Conservation (phyloP, 1,139 yeast species). For the Taphrina flavorubra region DNA sequence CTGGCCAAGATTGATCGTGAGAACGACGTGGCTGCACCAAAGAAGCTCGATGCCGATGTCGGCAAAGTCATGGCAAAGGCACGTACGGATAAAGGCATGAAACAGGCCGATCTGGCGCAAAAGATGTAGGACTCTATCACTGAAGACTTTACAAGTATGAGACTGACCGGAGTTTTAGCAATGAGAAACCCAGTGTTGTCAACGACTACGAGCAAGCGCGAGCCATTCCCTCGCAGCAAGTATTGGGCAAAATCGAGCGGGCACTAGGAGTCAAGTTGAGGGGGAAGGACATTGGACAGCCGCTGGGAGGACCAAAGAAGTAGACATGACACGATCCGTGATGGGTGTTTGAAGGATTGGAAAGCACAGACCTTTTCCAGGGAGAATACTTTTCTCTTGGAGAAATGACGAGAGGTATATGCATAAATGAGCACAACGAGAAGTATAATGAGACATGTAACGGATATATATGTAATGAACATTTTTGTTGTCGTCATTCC, state of each 20-base stretch:
- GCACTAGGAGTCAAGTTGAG: conserved; percentile 92
- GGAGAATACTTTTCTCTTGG: not conserved
- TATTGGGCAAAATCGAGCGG: conserved; percentile 89
- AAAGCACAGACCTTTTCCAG: no score
- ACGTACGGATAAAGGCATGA: conserved; percentile 83
- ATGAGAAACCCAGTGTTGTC: conserved; percentile 93
- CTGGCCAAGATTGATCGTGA: conserved; percentile 90
- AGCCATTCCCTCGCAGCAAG: conserved; percentile 95
- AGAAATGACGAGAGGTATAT: not conserved
- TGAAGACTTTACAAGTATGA: not conserved
- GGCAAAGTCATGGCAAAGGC: conserved; percentile 88
- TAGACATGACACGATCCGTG: conserved; percentile 47
- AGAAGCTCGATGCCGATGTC: conserved; percentile 79
- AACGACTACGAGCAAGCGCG: conserved; percentile 97
- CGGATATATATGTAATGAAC: conserved; percentile 6
- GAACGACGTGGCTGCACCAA: conserved; percentile 91
- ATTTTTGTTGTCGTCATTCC: not conserved
- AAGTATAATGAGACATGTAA: conserved; percentile 2
- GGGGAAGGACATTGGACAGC: conserved; percentile 94
- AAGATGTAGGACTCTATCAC: conserved; percentile 56
- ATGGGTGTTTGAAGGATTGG: no score
- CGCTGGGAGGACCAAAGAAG: conserved; percentile 77
- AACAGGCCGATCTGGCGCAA: conserved; percentile 96
- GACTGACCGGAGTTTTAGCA: conserved; percentile 48
- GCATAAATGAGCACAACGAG: conserved; percentile 1